These are phyloP conservation scores for Euphrasia arctica DNA, from an alignment of 305 asterid genomes.

Conservation along the genomic window DNA sequence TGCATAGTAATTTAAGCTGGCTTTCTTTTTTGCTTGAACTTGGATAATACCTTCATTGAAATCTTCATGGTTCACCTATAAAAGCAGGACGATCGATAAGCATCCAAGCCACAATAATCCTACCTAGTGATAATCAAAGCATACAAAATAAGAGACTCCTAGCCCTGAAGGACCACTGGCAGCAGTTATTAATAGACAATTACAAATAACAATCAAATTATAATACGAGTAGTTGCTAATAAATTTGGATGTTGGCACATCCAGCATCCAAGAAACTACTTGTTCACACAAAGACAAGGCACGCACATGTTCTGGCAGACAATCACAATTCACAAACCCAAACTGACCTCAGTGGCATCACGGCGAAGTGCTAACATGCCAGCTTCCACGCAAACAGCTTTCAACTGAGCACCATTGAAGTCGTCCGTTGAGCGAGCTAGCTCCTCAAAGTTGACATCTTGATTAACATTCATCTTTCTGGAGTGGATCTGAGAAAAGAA, in stretches of 20 bases:
- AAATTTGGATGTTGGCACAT: no score
- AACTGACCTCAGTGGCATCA: slow-evolving; percentile 68
- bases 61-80: slow-evolving; percentile 72
- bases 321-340: background rate
- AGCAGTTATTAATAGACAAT: no score
- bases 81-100: slow-evolving; percentile 1
- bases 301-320: no score
- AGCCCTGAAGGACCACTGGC: no score
- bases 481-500: slow-evolving; percentile 58
- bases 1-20: slow-evolving; percentile 76
- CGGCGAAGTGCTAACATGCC: slow-evolving; percentile 85
- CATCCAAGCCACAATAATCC: background rate
- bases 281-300: no score
- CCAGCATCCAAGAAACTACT: no score
- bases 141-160: no score
- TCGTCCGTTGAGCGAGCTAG: slow-evolving; percentile 84
- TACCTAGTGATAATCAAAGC: no score
- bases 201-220: no score
- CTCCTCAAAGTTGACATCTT: slow-evolving; percentile 85
- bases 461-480: slow-evolving; percentile 80
- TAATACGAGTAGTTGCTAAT: no score
- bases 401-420: slow-evolving; percentile 80
- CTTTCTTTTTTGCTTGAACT: slow-evolving; percentile 87
- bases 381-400: slow-evolving; percentile 88
- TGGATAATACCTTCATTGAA: slow-evolving; percentile 81